Evolutionary conservation across 1,284 basidiomycete genomes (phyloP).

Genomic region (Anthracocystis walkeri): DNA sequence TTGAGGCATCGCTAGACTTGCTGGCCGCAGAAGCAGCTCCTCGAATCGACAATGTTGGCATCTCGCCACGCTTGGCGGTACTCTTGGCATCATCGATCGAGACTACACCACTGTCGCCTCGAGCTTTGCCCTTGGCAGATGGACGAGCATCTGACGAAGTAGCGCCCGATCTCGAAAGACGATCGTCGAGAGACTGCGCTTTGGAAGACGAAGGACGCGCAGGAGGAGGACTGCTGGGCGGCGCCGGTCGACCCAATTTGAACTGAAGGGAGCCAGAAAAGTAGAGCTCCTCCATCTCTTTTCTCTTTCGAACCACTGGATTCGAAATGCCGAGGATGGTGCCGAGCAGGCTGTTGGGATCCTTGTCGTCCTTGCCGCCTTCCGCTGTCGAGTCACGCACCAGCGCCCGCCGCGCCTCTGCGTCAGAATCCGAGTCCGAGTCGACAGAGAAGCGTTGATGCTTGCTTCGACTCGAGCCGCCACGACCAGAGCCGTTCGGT

Average conservation of each 20-base stretch:
- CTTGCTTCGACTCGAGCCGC: slow-evolving; percentile 18
- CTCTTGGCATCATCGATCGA: slow-evolving; percentile 28
- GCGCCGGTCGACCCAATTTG: slow-evolving; percentile 71
- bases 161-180: slow-evolving; percentile 3
- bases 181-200: slow-evolving; percentile 1
- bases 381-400: slow-evolving; percentile 42
- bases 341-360: slow-evolving; percentile 79
- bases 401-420: slow-evolving; percentile 52
- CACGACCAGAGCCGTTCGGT: slow-evolving; percentile 9
- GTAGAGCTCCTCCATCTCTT: slow-evolving; percentile 78
- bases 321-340: slow-evolving; percentile 84
- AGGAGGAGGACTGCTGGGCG: slow-evolving; percentile 45
- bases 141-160: slow-evolving; percentile 2
- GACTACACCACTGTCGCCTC: slow-evolving; percentile 31
- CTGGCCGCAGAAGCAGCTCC: slow-evolving; percentile 28
- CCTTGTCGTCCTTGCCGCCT: slow-evolving; percentile 57
- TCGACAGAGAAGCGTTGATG: slow-evolving; percentile 39
- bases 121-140: slow-evolving; percentile 10
- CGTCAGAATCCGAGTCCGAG: slow-evolving; percentile 44
- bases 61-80: slow-evolving; percentile 16
- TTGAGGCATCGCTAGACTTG: slow-evolving; percentile 1
- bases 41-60: slow-evolving; percentile 33
- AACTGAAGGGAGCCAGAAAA: slow-evolving; percentile 76
- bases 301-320: slow-evolving; percentile 75
- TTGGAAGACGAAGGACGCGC: slow-evolving; percentile 24